Evolutionary conservation across 345 rosid species (phyloP).

Genomic region (Camelina hispida): DNA sequence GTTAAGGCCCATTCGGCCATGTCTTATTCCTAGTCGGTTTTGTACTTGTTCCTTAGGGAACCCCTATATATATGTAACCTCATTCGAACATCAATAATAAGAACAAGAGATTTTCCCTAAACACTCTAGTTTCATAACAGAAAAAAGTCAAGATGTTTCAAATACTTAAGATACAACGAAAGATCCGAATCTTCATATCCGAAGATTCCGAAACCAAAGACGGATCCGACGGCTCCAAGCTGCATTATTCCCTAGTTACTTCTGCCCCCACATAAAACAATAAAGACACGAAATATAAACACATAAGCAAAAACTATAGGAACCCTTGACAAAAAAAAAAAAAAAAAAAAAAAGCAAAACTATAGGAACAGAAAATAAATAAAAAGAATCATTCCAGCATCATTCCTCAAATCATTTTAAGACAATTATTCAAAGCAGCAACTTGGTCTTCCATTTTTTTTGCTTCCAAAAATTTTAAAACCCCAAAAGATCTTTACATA

Average conservation of each 20-base stretch:
- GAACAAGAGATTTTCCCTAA: too few species aligned
- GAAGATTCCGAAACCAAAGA: conserved; percentile 73
- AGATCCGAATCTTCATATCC: conserved; percentile 71
- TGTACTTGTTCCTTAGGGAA: too few species aligned
- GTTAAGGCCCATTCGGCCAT: too few species aligned
- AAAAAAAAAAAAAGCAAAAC: conserved; percentile 38
- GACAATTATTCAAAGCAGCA: conserved; percentile 4
- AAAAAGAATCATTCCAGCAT: conserved; percentile 46
- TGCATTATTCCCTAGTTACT: conserved; percentile 39
- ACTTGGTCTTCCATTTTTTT: conserved; percentile 35
- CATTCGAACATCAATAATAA: too few species aligned
- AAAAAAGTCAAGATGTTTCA: too few species aligned
- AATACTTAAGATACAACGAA: too few species aligned
- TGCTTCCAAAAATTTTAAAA: conserved; percentile 4
- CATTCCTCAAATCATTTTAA: conserved; percentile 36
- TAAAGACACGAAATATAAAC: conserved; percentile 33
- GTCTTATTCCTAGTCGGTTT: too few species aligned
- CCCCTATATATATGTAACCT: too few species aligned
- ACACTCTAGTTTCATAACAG: too few species aligned
- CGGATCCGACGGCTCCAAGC: conserved; percentile 55
- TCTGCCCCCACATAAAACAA: conserved; percentile 36
- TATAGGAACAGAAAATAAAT: conserved; percentile 5
- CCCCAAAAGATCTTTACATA: conserved; percentile 14
- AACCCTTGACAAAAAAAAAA: too few species aligned
- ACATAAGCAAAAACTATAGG: conserved; percentile 33